Evolutionary conservation across 805 yeast species (phyloP).

Genomic region (Ogataea henricii): DNA sequence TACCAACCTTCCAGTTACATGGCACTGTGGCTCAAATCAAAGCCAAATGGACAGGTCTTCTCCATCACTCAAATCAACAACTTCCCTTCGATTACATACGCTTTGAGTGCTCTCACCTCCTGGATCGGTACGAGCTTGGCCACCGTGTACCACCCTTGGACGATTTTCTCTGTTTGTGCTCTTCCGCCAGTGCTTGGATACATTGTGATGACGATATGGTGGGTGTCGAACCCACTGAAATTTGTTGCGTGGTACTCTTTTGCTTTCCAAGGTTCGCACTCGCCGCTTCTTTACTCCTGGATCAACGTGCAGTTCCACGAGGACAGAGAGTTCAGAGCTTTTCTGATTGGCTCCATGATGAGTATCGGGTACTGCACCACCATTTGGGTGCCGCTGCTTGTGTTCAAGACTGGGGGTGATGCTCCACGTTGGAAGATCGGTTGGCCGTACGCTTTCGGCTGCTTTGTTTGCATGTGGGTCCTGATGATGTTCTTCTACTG

Average conservation of each 20-base stretch:
- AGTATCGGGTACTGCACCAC: conserved; percentile 5
- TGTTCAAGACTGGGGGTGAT: conserved; percentile 6
- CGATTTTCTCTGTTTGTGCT: conserved; percentile 1
- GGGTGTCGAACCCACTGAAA: conserved; percentile 1
- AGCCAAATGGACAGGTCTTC: conserved; percentile 3
- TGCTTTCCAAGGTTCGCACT: conserved; percentile 3
- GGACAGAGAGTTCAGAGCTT: conserved; percentile 5
- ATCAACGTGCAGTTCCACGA: conserved; percentile 3
- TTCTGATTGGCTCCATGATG: conserved; percentile 7
- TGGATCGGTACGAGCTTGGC: conserved; percentile 7
- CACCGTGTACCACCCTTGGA: conserved; percentile 6
- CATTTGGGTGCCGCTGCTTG: conserved; percentile 4
- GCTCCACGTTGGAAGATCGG: conserved; percentile 10
- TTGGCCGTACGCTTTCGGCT: conserved; percentile 10
- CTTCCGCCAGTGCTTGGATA: conserved; percentile 1
- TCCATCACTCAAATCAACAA: conserved; percentile 3
- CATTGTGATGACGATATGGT: conserved; percentile 4
- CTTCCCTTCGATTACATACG: conserved; percentile 4
- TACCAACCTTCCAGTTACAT: neutral
- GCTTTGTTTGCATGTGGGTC: conserved; percentile 1
- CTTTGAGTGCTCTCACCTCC: conserved; percentile 4
- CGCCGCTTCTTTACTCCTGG: conserved; percentile 6
- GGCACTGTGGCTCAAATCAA: conserved; percentile 2
- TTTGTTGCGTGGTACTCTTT: conserved; percentile 6
- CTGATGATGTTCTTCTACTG: conserved; percentile 8